Evolutionary conservation across 495 filamentous ascomycete genomes (phyloP).

Genomic region (Podospora appendiculata): DNA sequence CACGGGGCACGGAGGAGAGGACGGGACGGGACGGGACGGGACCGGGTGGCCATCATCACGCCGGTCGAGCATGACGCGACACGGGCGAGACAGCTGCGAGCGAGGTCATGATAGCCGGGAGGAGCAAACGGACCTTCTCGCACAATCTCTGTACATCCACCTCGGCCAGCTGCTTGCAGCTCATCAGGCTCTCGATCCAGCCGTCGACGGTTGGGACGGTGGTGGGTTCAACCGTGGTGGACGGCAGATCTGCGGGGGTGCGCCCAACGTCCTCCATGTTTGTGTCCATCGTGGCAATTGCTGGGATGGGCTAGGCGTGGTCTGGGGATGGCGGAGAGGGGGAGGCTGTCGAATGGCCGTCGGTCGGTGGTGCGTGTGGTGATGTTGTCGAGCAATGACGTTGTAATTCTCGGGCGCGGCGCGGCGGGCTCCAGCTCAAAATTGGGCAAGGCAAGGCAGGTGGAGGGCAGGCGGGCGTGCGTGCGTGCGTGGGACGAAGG

Average conservation of each 20-base stretch:
- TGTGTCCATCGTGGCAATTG: constrained; percentile 67
- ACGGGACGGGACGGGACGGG: background rate
- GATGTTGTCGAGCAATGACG: constrained; percentile 13
- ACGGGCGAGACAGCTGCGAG: too few species aligned
- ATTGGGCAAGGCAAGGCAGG: constrained; percentile 6
- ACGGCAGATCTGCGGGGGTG: constrained; percentile 71
- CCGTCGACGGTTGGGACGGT: constrained; percentile 91
- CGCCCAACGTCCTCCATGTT: constrained; percentile 97
- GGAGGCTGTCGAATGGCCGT: background rate
- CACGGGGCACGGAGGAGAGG: background rate
- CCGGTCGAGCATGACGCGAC: too few species aligned
- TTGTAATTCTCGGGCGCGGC: constrained; percentile 11
- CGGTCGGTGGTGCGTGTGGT: constrained; percentile 4
- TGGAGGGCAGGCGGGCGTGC: background rate
- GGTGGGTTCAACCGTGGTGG: constrained; percentile 68
- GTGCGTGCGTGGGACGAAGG: background rate
- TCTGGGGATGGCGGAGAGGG: background rate
- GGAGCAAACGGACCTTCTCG: constrained; percentile 69
- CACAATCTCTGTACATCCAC: constrained; percentile 91
- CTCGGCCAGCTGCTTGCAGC: constrained; percentile 94
- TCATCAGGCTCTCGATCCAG: constrained; percentile 98
- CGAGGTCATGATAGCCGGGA: background rate
- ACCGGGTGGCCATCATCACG: background rate
- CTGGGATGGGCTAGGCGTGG: background rate
- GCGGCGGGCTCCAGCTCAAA: constrained; percentile 11